phyloP scores from a whole-genome alignment of 805 yeast species.

The Starmerella sp. region DNA sequence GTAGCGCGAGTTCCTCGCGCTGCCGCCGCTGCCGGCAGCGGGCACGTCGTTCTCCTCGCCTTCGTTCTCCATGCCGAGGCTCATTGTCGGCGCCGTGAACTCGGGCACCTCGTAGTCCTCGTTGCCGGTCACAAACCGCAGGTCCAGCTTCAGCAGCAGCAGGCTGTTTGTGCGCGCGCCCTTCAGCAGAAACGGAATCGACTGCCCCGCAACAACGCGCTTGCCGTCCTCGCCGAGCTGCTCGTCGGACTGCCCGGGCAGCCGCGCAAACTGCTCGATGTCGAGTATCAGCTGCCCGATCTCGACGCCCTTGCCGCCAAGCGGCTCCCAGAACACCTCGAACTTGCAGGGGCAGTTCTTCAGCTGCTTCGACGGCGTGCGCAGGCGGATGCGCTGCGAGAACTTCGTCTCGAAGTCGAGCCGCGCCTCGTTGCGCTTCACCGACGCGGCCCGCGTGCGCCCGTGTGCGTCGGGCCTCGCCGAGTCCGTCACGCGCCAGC shows the following conservation, averaged over 20 bases:
- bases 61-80: slow-evolving; percentile 32
- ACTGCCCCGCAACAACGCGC: slow-evolving; percentile 30
- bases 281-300: slow-evolving; percentile 62
- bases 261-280: slow-evolving; percentile 51
- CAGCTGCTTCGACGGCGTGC: slow-evolving; percentile 29
- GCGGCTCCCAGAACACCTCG: slow-evolving; percentile 37
- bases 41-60: slow-evolving; percentile 37
- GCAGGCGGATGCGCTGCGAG: slow-evolving; percentile 35
- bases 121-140: slow-evolving; percentile 38
- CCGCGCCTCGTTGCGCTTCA: slow-evolving; percentile 42
- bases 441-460: slow-evolving; percentile 34
- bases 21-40: background rate
- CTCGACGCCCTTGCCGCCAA: slow-evolving; percentile 33
- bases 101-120: slow-evolving; percentile 32
- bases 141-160: slow-evolving; percentile 37
- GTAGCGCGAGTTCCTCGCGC: background rate
- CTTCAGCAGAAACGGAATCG: slow-evolving; percentile 50
- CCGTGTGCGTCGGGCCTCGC: slow-evolving; percentile 36
- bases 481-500: slow-evolving; percentile 50
- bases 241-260: background rate
- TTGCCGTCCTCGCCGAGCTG: background rate
- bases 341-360: slow-evolving; percentile 32
- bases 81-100: slow-evolving; percentile 40
- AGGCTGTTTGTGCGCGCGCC: slow-evolving; percentile 69
- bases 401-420: slow-evolving; percentile 38